Percentiles rank a stretch among this genome's conserved stretches.
Conservation (phyloP, 495 filamentous ascomycete genomes). For the Geoglossum glabrum region DNA sequence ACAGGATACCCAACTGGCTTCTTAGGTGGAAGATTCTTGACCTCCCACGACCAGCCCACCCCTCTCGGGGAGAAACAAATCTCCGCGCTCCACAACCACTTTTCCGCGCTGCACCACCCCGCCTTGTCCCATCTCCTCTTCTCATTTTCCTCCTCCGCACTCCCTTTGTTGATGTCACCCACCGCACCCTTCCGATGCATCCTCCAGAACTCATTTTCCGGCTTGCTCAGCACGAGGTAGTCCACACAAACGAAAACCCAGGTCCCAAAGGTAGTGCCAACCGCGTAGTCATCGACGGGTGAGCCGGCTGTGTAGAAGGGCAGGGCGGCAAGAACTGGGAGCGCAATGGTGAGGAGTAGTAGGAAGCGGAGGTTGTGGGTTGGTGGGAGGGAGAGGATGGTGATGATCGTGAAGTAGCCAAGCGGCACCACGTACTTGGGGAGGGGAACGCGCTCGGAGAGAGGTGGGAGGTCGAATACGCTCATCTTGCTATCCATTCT, state of each 20-base stretch:
- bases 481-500: no score
- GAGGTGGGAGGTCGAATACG: background rate
- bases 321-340: background rate
- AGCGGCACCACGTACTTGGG: background rate
- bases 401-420: background rate
- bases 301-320: background rate
- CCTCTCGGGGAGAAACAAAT: background rate
- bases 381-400: background rate
- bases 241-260: background rate
- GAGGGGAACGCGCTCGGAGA: background rate
- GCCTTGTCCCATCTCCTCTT: no score
- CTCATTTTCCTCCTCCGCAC: no score
- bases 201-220: background rate
- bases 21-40: background rate
- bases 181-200: background rate
- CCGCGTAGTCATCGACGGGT: background rate
- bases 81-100: background rate
- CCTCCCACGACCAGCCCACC: background rate
- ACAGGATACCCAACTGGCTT: background rate
- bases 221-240: background rate
- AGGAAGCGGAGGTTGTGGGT: background rate
- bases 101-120: background rate
- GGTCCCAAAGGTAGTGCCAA: background rate
- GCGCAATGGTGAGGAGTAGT: background rate
- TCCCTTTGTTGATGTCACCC: background rate